Base-by-base conservation (phyloP, 2,329 filamentous ascomycete genomes). In the Diaporthe sp. region DNA sequence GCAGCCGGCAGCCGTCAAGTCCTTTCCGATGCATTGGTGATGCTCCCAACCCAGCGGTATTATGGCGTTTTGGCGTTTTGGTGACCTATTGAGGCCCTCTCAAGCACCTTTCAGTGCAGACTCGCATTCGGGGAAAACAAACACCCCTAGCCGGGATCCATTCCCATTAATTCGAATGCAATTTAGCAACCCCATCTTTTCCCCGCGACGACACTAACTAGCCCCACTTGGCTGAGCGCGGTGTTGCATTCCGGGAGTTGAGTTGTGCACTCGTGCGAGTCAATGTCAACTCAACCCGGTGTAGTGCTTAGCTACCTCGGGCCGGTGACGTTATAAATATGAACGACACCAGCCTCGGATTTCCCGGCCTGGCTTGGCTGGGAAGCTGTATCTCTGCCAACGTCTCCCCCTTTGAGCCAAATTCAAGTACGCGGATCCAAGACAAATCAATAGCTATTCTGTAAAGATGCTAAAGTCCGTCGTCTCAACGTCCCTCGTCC, bases 111-210 rank as follows among this genome's bases (percentile, higher is more conserved):
- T n/a, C 25, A 1, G 30, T n/a, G 19, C 30, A 30, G 15, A 7
- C 63, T 37, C 42, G 13, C 63, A 27, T 8, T 13, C 4, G 47
- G 63, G 61, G 3, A 66, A 68, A 68, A 68, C 17, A 68, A 53
- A 68, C 25, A 39, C 22, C 63, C 63, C 47, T 50, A 53, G 63
- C 63, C 63, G 63, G 63, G 63, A 27, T 53, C 63, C 15, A 51
- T 39, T 68, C 44, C 63, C 63, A 53, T 66, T 32, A 68, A 39
- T 32, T 68, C 63, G 53, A 53, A 47, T 37, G 63, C 63, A 68
- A 68, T 68, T 53, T 53, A 17, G 35, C 47, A 53, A 68, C 63
- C 63, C 63, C 63, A 68, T 68, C 47, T 37, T 68, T 68, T 68
- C 63, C 63, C 63, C 63, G 63, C 63, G 47, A 68, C 13, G n/a